Base-by-base conservation (phyloP, 2,329 filamentous ascomycete genomes). In the Cercospora zeina region DNA sequence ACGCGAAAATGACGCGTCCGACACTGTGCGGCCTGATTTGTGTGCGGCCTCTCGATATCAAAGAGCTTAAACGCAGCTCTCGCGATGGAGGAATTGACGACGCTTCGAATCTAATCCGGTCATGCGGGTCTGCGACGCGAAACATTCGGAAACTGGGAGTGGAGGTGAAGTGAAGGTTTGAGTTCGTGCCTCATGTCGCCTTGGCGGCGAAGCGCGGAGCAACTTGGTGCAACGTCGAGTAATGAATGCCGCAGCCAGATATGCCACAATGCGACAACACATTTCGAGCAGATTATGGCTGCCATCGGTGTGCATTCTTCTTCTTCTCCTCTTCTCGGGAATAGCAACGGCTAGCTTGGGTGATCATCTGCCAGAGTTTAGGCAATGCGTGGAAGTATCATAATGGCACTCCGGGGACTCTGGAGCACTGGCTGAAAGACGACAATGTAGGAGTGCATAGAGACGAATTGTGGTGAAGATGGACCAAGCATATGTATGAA, bases 311-410 rank as follows among this genome's bases (percentile, higher is more conserved):
- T 68, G 60, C 37, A 55, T 58, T 9, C 34, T 54, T 1, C 31
- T 58, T 9, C 34, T 54, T 1, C 31, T 67, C 10, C 55, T 63
- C 33, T 64, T 68, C 37, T 62, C 58, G 24, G 65, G 63, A 24
- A 45, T 65, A 24, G 62, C 64, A 7, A 62, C 54, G 37, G 95
- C 92, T 30, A 97, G 93, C 4, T 71, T 87, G 54, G 95, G 95
- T 67, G 95, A 99, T 76, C 84, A 86, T 59, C 81, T 96, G 63
- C 91, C 91, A 16, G 92, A 96, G 72, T 99, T 99, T 75, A 84
- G 83, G 73, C 82, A 92, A 76, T 99, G 95, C 75, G 85, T 97
- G 58, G 79, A 91, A 81, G 93, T 96, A 80, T 61, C 51, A 31
- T 11, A 16, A 13, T 3, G 10, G 4, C 4, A 45, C n/a, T 16